These are phyloP conservation scores for Phyllosticta citribraziliensis DNA, from an alignment of 2,329 filamentous ascomycete species.

Conservation along the genomic window DNA sequence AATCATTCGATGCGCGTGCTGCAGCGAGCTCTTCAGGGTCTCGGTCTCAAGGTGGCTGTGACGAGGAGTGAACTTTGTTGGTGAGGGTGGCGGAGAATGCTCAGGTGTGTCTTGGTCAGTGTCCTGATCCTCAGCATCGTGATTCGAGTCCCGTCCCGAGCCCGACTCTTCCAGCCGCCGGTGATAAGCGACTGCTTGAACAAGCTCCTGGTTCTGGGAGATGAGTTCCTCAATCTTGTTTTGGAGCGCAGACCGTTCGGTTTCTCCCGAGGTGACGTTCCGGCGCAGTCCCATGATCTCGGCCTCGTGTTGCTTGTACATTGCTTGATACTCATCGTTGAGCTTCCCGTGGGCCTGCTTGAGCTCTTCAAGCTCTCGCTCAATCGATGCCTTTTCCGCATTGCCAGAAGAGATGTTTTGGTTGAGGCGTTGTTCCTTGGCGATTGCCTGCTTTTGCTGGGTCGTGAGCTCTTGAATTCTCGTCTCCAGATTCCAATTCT, in stretches of 20 bases:
- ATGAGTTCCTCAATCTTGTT: constrained; percentile 81
- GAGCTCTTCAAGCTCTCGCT: constrained; percentile 85
- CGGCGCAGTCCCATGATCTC: constrained; percentile 79
- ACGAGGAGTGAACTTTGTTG: constrained; percentile 81
- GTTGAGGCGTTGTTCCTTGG: constrained; percentile 73
- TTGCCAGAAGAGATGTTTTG: constrained; percentile 61
- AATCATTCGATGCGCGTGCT: constrained; percentile 92
- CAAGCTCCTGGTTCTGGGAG: constrained; percentile 83
- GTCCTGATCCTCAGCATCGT: constrained; percentile 40
- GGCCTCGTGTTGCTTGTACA: constrained; percentile 76
- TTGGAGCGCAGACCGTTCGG: constrained; percentile 68
- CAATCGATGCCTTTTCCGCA: constrained; percentile 64
- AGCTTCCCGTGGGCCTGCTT: constrained; percentile 71
- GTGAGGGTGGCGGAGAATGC: constrained; percentile 81
- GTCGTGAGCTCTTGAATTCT: constrained; percentile 75
- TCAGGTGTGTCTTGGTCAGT: constrained; percentile 62
- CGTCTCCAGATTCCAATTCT: constrained; percentile 96
- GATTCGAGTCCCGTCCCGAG: constrained; percentile 47
- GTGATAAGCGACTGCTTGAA: constrained; percentile 69
- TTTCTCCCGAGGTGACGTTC: constrained; percentile 66
- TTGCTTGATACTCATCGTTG: constrained; percentile 65
- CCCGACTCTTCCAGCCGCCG: constrained; percentile 52
- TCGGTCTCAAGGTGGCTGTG: constrained; percentile 91
- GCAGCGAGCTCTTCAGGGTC: constrained; percentile 85
- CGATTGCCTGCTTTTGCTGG: constrained; percentile 62